Percentiles rank a stretch among this genome's conserved stretches.
phyloP scores from a whole-genome alignment of 495 filamentous ascomycete species.

The Talaromyces liani region DNA sequence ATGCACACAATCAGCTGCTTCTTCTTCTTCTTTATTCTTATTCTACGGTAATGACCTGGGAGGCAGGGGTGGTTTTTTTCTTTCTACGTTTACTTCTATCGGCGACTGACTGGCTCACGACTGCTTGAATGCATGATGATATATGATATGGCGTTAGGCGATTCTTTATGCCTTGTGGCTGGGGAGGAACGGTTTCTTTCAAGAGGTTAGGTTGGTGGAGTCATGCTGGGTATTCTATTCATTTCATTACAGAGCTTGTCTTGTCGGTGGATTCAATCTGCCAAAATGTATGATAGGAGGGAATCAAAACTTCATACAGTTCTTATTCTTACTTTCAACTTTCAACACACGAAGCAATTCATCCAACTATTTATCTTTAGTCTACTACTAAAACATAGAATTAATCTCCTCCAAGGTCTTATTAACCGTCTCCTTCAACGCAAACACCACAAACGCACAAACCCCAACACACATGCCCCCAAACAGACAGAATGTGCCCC shows the following conservation, averaged over 20 bases:
- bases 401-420: slow-evolving; percentile 71
- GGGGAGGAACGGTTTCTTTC: not conserved
- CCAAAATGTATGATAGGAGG: slow-evolving; percentile 1
- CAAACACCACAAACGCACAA: slow-evolving; percentile 33
- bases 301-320: not conserved
- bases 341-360: not conserved
- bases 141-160: not conserved
- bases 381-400: slow-evolving; percentile 43
- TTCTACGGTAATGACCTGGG: not conserved
- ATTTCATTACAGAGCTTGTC: not conserved
- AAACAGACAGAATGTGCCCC: slow-evolving; percentile 46
- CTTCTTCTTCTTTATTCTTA: not conserved
- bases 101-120: not conserved
- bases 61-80: not conserved
- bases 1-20: not conserved
- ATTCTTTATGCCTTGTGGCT: not conserved
- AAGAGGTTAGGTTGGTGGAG: not conserved
- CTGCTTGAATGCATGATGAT: slow-evolving; percentile 1
- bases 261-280: not conserved
- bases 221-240: not conserved
- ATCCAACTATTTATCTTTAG: not conserved
- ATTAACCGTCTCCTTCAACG: slow-evolving; percentile 55
- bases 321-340: not conserved
- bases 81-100: not conserved
- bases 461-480: slow-evolving; percentile 32